phyloP scores from a whole-genome alignment of 305 asterid species.

The Fraxinus nigra region DNA sequence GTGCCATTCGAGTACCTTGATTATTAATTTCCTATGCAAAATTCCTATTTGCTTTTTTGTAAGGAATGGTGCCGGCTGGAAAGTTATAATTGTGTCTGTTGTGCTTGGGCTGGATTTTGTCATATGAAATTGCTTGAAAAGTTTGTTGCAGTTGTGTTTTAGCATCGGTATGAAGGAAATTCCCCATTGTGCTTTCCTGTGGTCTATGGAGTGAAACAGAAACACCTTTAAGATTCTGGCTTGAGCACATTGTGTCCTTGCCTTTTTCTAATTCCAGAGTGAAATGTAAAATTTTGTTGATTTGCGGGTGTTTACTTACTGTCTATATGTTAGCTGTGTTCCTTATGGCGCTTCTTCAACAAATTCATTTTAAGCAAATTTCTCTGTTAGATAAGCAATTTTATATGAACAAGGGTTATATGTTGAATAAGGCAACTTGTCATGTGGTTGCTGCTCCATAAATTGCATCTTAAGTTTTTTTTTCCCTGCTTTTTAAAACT shows the following conservation, averaged over 20 bases:
- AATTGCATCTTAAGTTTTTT: background rate
- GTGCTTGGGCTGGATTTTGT: background rate
- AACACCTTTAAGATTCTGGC: background rate
- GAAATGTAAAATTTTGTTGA: background rate
- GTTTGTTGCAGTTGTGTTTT: background rate
- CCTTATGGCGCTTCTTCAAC: background rate
- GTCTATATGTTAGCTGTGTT: background rate
- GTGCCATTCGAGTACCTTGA: background rate
- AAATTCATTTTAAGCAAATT: background rate
- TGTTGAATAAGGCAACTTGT: background rate
- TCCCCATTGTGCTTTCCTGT: background rate
- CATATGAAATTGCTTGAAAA: background rate
- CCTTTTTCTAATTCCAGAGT: background rate
- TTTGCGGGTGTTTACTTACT: background rate
- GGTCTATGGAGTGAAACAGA: background rate
- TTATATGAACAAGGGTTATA: background rate
- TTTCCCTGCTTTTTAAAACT: background rate
- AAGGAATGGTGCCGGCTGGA: background rate
- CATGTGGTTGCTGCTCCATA: background rate
- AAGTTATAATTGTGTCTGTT: background rate
- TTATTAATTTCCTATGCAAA: background rate
- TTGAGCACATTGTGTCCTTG: background rate
- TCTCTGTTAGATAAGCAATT: background rate
- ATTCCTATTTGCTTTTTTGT: background rate
- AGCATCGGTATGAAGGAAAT: background rate